A percentile compares a stretch with the other conserved stretches of the same genome.
Evolutionary conservation across 352 stramenopile genomes (phyloP).

Genomic region (Hyphochytrium catenoides): DNA sequence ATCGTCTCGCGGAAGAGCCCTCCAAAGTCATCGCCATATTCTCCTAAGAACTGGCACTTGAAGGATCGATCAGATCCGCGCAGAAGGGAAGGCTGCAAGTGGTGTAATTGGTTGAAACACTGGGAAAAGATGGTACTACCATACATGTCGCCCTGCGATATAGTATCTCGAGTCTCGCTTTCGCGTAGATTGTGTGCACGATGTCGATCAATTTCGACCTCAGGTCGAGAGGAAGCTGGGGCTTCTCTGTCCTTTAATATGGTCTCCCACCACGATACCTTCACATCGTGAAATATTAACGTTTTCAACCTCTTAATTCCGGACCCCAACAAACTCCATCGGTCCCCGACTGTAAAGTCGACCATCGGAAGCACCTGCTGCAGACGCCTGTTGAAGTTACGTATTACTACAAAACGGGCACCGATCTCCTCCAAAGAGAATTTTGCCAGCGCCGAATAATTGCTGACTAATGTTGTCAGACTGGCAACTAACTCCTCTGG

Average conservation of each 20-base stretch:
- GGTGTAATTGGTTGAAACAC: slow-evolving; percentile 53
- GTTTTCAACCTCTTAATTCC: no score
- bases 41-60: slow-evolving; percentile 69
- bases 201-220: slow-evolving; percentile 59
- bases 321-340: slow-evolving; percentile 29
- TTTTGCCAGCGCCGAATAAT: slow-evolving; percentile 18
- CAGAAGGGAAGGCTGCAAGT: slow-evolving; percentile 50
- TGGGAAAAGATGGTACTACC: slow-evolving; percentile 57
- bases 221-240: slow-evolving; percentile 34
- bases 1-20: slow-evolving; percentile 66
- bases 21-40: slow-evolving; percentile 69
- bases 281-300: slow-evolving; percentile 66
- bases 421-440: slow-evolving; percentile 29
- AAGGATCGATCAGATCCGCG: slow-evolving; percentile 59
- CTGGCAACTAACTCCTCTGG: slow-evolving; percentile 46
- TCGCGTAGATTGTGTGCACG: slow-evolving; percentile 35
- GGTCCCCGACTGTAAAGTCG: slow-evolving; percentile 36
- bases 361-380: slow-evolving; percentile 61
- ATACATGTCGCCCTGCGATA: no score
- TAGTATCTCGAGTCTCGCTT: no score
- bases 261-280: slow-evolving; percentile 60
- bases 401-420: slow-evolving; percentile 48
- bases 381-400: slow-evolving; percentile 59
- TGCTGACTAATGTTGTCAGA: slow-evolving; percentile 29
- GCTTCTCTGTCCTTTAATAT: slow-evolving; percentile 61